These are phyloP conservation scores for Thermothelomyces thermophilus DNA, from an alignment of 2,329 filamentous ascomycete genomes.

Conservation along the genomic window DNA sequence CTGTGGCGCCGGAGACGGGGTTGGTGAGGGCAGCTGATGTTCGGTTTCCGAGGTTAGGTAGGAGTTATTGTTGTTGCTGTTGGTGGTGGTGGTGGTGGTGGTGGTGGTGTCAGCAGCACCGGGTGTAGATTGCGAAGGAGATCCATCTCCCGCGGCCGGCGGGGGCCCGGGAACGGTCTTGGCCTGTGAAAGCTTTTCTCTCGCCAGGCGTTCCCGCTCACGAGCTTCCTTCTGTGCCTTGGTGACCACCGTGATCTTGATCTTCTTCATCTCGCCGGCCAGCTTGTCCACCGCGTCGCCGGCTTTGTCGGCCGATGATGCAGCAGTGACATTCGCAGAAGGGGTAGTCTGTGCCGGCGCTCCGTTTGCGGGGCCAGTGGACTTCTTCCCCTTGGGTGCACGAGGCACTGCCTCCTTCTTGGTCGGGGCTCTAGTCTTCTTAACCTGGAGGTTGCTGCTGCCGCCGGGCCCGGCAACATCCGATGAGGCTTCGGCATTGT, in stretches of 20 bases:
- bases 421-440: slow-evolving; percentile 50
- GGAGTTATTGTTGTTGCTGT: no score
- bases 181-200: slow-evolving; percentile 19
- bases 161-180: slow-evolving; percentile 12
- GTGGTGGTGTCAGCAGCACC: background rate
- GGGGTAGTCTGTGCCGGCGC: slow-evolving; percentile 8
- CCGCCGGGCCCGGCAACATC: slow-evolving; percentile 34
- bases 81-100: no score
- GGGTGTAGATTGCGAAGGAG: background rate
- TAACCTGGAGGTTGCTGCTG: slow-evolving; percentile 41
- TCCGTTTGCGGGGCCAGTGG: slow-evolving; percentile 22
- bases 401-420: slow-evolving; percentile 36
- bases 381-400: slow-evolving; percentile 34
- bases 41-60: background rate
- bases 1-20: background rate
- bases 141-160: slow-evolving; percentile 12
- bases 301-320: slow-evolving; percentile 16
- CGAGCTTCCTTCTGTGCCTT: slow-evolving; percentile 52
- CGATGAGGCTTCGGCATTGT: slow-evolving; percentile 38
- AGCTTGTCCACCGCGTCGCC: slow-evolving; percentile 47
- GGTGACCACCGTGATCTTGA: slow-evolving; percentile 56
- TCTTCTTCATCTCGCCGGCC: slow-evolving; percentile 54
- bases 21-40: slow-evolving; percentile 4
- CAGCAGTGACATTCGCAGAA: slow-evolving; percentile 6
- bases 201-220: slow-evolving; percentile 27